Conservation (phyloP, 441 rosid species). For the Erodium moschatum region DNA sequence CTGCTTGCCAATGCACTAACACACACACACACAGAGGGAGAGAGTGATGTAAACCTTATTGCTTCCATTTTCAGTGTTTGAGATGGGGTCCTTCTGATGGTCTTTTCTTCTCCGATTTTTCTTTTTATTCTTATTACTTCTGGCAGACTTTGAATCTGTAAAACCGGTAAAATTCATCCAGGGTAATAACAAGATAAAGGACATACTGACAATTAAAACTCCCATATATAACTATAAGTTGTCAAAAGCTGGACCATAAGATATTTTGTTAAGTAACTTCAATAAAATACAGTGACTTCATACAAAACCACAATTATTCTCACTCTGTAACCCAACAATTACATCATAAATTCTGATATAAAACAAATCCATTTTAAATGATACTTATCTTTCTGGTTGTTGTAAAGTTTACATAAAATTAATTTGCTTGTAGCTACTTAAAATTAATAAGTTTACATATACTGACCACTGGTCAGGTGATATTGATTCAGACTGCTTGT, state of each 20-base stretch:
- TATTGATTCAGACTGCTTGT: not conserved
- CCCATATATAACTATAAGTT: not conserved
- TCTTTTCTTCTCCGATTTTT: conserved; percentile 40
- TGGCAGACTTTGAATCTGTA: conserved; percentile 34
- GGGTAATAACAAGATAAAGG: not conserved
- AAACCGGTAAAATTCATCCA: not conserved
- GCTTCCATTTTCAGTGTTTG: conserved; percentile 12
- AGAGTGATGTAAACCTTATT: not conserved
- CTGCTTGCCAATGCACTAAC: not conserved
- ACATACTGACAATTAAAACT: not conserved
- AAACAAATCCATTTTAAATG: too few species aligned
- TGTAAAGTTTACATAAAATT: not conserved
- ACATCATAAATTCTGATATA: not conserved
- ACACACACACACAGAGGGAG: not conserved
- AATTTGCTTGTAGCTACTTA: too few species aligned
- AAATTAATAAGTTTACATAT: too few species aligned
- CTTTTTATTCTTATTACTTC: conserved; percentile 34
- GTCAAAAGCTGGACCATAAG: not conserved
- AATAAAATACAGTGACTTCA: not conserved
- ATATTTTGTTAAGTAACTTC: not conserved
- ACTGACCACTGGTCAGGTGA: not conserved
- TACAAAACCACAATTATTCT: not conserved
- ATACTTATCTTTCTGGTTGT: not conserved
- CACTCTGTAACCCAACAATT: not conserved
- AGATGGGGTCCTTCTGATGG: conserved; percentile 27